Percentiles rank a stretch among this genome's conserved stretches.
phyloP scores from a whole-genome alignment of 371 early-diverging fungal species.

The Haplosporangium sp. region DNA sequence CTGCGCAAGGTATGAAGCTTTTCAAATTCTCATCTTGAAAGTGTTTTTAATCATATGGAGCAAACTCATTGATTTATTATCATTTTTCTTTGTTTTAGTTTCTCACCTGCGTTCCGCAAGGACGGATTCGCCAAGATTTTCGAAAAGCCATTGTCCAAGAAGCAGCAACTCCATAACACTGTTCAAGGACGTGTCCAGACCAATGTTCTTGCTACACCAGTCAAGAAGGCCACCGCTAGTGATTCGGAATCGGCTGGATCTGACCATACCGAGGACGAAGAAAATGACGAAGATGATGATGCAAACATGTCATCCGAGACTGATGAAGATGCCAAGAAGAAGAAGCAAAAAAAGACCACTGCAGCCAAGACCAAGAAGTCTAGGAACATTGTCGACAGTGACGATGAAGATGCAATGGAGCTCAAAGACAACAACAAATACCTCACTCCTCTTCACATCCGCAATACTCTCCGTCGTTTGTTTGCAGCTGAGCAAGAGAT shows the following conservation, averaged over 20 bases:
- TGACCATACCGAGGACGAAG: constrained; percentile 53
- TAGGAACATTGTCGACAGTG: constrained; percentile 51
- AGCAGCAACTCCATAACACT: constrained; percentile 76
- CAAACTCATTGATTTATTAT: neutral
- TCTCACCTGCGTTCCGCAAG: constrained; percentile 83
- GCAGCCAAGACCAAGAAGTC: constrained; percentile 35
- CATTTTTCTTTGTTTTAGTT: constrained; percentile 55
- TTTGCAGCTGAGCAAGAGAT: constrained; percentile 83
- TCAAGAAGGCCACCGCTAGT: constrained; percentile 18
- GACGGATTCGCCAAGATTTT: constrained; percentile 92
- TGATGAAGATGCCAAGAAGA: constrained; percentile 58
- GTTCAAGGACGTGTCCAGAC: constrained; percentile 62
- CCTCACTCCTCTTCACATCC: constrained; percentile 86
- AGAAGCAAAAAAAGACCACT: constrained; percentile 41
- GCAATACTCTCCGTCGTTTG: constrained; percentile 78
- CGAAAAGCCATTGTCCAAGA: constrained; percentile 79
- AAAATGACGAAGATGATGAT: constrained; percentile 47
- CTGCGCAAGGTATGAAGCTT: constrained; percentile 66
- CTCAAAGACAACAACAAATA: constrained; percentile 62
- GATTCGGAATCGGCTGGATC: constrained; percentile 36
- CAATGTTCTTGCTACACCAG: constrained; percentile 57
- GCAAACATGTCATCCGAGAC: constrained; percentile 52
- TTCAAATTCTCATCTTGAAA: no score
- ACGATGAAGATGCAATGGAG: constrained; percentile 60
- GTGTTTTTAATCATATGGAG: neutral